Percentiles rank a stretch among this genome's conserved stretches.
Evolutionary conservation across 1,139 yeast species (phyloP).

Genomic region (Pneumocystis sp.): DNA sequence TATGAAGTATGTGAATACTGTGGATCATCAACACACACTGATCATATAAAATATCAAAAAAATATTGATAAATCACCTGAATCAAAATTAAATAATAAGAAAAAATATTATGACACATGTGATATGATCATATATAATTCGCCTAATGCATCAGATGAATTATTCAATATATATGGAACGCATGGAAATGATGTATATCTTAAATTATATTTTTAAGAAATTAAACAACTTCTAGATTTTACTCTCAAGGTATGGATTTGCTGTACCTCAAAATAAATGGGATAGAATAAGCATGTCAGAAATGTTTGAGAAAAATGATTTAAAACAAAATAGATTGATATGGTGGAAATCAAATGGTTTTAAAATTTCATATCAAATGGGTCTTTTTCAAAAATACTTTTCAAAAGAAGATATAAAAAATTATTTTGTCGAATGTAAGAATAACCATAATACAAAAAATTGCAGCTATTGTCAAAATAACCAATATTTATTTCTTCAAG

Average conservation of each 20-base stretch:
- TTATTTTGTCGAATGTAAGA: not conserved
- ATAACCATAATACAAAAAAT: not conserved
- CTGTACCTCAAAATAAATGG: constrained; percentile 38
- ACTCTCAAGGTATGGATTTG: constrained; percentile 63
- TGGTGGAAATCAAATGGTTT: not conserved
- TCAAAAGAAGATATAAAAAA: not conserved
- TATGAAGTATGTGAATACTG: constrained; percentile 59
- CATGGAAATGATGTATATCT: constrained; percentile 37
- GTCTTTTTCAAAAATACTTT: not conserved
- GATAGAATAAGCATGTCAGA: constrained; percentile 31
- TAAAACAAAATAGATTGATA: not conserved
- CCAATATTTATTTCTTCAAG: not conserved
- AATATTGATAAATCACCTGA: constrained; percentile 41
- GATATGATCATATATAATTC: constrained; percentile 42
- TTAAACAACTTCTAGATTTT: constrained; percentile 22
- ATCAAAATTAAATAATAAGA: no score
- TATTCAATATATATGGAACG: constrained; percentile 69
- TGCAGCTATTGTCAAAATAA: not conserved
- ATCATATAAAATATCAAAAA: constrained; percentile 63
- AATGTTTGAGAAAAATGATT: not conserved
- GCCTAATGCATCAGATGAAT: constrained; percentile 41
- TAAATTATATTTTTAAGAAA: not conserved
- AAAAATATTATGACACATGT: constrained; percentile 20
- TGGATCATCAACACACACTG: constrained; percentile 40
- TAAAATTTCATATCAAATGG: not conserved